phyloP scores from a whole-genome alignment of 208 protist genomes.

The Crithidia sp. region DNA sequence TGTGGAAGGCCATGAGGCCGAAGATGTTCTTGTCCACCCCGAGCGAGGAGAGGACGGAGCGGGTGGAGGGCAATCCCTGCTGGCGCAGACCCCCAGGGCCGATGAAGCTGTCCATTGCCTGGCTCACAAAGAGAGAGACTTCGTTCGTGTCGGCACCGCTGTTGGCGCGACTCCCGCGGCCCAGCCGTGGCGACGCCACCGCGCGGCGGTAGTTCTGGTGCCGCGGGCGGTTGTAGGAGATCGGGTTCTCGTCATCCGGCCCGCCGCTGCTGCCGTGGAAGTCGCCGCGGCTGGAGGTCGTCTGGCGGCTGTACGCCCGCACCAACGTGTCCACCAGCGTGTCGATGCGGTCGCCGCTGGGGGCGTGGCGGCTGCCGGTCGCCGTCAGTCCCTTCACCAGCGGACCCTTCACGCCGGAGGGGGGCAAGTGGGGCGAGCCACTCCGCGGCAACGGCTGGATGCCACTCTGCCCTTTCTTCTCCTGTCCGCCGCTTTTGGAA shows the following conservation, averaged over 20 bases:
- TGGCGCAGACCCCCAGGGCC: slow-evolving; percentile 12
- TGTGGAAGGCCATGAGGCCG: slow-evolving; percentile 44
- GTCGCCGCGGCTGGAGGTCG: slow-evolving; percentile 15
- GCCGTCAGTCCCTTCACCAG: slow-evolving; percentile 29
- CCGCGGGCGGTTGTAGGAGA: slow-evolving; percentile 19
- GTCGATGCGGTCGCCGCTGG: slow-evolving; percentile 37
- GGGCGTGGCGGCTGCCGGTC: slow-evolving; percentile 17
- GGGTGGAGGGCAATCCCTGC: slow-evolving; percentile 27
- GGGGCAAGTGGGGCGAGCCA: neutral
- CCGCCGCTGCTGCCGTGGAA: slow-evolving; percentile 16
- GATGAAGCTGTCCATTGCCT: slow-evolving; percentile 50
- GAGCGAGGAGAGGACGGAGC: slow-evolving; percentile 47
- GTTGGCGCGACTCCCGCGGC: neutral
- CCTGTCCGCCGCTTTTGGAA: neutral
- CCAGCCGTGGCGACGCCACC: slow-evolving; percentile 16
- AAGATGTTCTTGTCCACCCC: slow-evolving; percentile 44
- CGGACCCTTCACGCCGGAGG: slow-evolving; percentile 7
- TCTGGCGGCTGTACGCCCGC: slow-evolving; percentile 35
- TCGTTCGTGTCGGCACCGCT: slow-evolving; percentile 22
- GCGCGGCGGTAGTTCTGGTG: slow-evolving; percentile 20
- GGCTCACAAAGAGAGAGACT: slow-evolving; percentile 43
- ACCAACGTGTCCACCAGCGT: slow-evolving; percentile 40
- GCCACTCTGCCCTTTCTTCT: neutral
- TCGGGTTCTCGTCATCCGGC: slow-evolving; percentile 24
- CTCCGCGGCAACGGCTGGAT: neutral